Base-by-base conservation (phyloP, 2,329 filamentous ascomycete genomes). In the Cladosporium phlei region DNA sequence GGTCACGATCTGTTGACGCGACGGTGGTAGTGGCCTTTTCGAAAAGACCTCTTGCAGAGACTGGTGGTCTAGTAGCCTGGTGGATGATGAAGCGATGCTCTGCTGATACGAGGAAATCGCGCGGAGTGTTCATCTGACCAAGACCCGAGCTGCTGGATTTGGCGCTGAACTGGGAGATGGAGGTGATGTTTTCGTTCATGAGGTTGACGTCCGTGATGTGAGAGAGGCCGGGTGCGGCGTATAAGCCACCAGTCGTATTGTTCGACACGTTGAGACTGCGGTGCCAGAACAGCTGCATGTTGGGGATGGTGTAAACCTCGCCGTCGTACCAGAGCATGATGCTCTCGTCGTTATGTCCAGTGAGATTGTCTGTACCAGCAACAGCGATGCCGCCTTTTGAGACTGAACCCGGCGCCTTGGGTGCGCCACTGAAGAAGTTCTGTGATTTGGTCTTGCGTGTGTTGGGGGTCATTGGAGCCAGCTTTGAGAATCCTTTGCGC, bases 381-480 rank as follows among this genome's bases (percentile, higher is more conserved):
- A 74, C 62, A 1, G 67, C 68, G 10, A 76, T 60, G 24, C 71
- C 71, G 2, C 73, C 73, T 10, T 59, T 61, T 2, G 62, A 38
- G 5, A 63, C 59, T 25, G 56, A 57, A 4, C 60, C 53, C 11
- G 57, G 52, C 5, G 53, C 56, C 11, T 64, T 61, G 8, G 65
- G 54, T 24, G 63, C 61, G n/a, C 67, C 67, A 21, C 66, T 63
- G 52, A 75, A 75, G 3, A 76, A 59, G 10, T 57, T 57, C 33
- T 73, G 69, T 45, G 73, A 62, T 50, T 68, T 71, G 37, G 64
- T 64, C 35, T 68, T 68, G 10, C 72, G 66, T 5, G 72, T 76
- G 50, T 74, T 74, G 4, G 73, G 73, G 6, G 73, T 76, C 69
- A 73, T 74, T 2, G 73, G 73, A 3, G 68, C 70, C 2, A 76